Conservation (phyloP, 768 basidiomycete species). For the Trametes meyenii region DNA sequence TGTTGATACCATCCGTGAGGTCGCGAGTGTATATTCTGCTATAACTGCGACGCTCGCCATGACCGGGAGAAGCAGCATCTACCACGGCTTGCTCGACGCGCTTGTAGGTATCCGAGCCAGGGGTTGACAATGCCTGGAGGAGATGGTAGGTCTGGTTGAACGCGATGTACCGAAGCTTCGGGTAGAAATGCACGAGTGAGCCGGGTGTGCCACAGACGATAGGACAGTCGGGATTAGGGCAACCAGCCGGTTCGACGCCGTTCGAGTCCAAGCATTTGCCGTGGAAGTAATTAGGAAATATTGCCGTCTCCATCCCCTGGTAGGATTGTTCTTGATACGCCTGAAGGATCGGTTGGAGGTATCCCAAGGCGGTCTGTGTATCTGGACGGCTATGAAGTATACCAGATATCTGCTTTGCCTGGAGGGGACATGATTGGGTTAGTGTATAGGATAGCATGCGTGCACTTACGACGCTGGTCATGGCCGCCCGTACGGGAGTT, state of each 20-base stretch:
- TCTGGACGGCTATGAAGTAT: slow-evolving; percentile 38
- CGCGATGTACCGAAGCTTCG: slow-evolving; percentile 50
- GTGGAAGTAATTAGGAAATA: slow-evolving; percentile 75
- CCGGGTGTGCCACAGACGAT: slow-evolving; percentile 84
- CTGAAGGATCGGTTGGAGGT: slow-evolving; percentile 50
- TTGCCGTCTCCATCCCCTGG: slow-evolving; percentile 49
- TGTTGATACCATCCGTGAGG: slow-evolving; percentile 4
- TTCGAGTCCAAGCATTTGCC: slow-evolving; percentile 65
- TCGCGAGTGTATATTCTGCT: slow-evolving; percentile 19
- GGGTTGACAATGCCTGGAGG: slow-evolving; percentile 39
- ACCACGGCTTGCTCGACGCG: slow-evolving; percentile 46
- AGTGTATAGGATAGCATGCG: slow-evolving; percentile 5
- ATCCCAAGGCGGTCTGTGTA: slow-evolving; percentile 27
- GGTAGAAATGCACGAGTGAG: slow-evolving; percentile 71
- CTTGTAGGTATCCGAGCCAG: slow-evolving; percentile 45
- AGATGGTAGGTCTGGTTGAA: slow-evolving; percentile 45
- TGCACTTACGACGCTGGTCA: slow-evolving; percentile 48
- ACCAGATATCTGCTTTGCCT: slow-evolving; percentile 43
- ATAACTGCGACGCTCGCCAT: slow-evolving; percentile 16
- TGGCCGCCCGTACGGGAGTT: slow-evolving; percentile 40
- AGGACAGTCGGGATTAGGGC: slow-evolving; percentile 79
- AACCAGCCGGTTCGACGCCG: slow-evolving; percentile 64
- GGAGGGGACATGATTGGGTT: slow-evolving; percentile 6
- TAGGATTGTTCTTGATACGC: slow-evolving; percentile 51
- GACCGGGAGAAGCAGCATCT: slow-evolving; percentile 34